Evolutionary conservation across 768 basidiomycete species (phyloP).

Genomic region (Daedalea quercina): DNA sequence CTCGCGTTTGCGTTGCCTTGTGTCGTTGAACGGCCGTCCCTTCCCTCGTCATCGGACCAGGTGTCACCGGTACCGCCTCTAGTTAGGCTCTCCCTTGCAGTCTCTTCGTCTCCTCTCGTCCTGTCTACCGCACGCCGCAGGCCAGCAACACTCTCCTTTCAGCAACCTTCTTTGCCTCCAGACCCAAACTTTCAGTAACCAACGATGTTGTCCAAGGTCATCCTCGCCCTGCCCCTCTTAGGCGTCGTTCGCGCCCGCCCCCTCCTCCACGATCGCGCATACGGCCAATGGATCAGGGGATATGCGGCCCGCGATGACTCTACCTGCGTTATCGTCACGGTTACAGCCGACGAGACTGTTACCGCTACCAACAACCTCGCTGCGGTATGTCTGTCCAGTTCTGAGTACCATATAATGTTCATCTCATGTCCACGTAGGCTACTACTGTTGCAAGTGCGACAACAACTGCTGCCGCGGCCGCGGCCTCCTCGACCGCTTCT

Average conservation of each 20-base stretch:
- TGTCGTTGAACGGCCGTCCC: not conserved
- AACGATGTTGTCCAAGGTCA: not conserved
- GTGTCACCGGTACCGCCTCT: not conserved
- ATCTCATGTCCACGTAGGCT: no score
- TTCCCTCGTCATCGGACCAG: not conserved
- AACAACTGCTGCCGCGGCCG: not conserved
- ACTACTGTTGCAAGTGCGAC: constrained; percentile 3
- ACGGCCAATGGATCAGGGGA: not conserved
- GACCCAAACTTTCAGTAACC: not conserved
- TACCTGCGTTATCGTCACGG: not conserved
- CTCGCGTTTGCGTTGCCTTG: not conserved
- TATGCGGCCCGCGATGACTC: not conserved
- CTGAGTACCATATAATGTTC: no score
- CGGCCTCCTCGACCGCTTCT: constrained; percentile 19
- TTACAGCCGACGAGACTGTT: not conserved
- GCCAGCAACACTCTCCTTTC: not conserved
- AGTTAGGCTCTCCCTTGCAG: not conserved
- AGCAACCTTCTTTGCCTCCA: not conserved
- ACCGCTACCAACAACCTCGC: no score
- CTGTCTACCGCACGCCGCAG: not conserved
- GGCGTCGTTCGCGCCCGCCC: not conserved
- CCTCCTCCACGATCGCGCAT: not conserved
- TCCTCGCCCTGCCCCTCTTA: not conserved
- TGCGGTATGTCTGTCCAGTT: not conserved
- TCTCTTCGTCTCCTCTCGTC: not conserved